Base-by-base conservation (phyloP, 768 basidiomycete genomes). In the Suillus plorans region DNA sequence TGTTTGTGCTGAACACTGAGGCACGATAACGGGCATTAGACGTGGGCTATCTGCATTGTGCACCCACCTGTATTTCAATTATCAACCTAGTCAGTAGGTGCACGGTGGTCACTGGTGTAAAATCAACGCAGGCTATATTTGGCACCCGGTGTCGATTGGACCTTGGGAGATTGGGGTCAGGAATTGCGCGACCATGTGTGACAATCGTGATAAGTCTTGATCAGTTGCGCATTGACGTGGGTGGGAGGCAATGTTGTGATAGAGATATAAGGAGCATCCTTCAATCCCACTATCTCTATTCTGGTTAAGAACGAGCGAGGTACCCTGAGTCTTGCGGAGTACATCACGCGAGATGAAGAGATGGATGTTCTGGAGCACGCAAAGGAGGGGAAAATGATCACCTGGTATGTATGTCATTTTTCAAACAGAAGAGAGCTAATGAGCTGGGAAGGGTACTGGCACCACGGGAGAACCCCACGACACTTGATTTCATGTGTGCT, bases 401-500 rank as follows among this genome's bases (percentile, higher is more conserved):
- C 82, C 49, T 89, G 87, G 87, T 86, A 69, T 41, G 70, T 41
- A 57, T 25, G 34, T 25, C 37, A 14, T 31, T 31, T 18, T 13
- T 41, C 59, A 36, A 45, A 12, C 6, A 50, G 57, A n/a, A 28
- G 37, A 10, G 57, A 58, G 36, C 37, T 64, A 41, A 58, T 58
- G 25, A 28, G 45, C 5, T 62, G 0, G 5, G 41, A 59, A 89
- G 88, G 88, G 83, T 89, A 9, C 76, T 90, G 16, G 85, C 83
- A 39, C 84, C 83, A 2, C 77, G 86, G 56, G 76, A 78, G 57
- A 72, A 85, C 62, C 83, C 86, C 0, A 72, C 5, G 25, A 59
- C 58, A 16, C 66, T 87, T 5, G 80, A 86, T 60, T 89, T 88
- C 69, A 71, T 84, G 69, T 87, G 82, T 69, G 81, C 87, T 22